A percentile compares a stretch with the other conserved stretches of the same genome.
These are phyloP conservation scores for Amborella trichopoda DNA, from an alignment of 164 flowering plant species.

Conservation along the genomic window DNA sequence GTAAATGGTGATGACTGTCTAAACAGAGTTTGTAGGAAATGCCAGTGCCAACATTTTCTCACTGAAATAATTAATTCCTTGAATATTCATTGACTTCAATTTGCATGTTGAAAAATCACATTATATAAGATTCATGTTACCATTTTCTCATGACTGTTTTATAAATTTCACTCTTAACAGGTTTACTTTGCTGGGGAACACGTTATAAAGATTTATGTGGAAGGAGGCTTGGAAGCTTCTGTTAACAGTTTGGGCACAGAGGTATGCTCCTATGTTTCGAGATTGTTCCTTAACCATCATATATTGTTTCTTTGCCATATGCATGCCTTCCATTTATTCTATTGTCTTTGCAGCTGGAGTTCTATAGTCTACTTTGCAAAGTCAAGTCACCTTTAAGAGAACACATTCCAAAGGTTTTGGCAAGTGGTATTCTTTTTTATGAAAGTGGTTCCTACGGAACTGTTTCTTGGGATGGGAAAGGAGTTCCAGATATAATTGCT, in stretches of 20 bases:
- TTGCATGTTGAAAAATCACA: too few relatives aligned
- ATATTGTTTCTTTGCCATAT: not conserved
- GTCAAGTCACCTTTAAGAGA: conserved; percentile 48
- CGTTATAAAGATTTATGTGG: conserved; percentile 75
- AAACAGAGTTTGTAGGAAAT: too few relatives aligned
- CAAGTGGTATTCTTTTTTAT: conserved; percentile 55
- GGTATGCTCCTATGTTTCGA: conserved; percentile 25
- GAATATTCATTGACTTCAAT: too few relatives aligned
- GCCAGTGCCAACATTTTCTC: too few relatives aligned
- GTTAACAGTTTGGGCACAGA: conserved; percentile 72
- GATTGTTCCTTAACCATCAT: not conserved
- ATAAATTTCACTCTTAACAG: conserved; percentile 20
- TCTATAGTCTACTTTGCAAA: conserved; percentile 38
- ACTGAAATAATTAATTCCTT: too few relatives aligned
- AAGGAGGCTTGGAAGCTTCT: conserved; percentile 74
- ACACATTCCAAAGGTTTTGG: conserved; percentile 65
- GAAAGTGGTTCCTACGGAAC: conserved; percentile 47
- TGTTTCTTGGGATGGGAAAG: conserved; percentile 77
- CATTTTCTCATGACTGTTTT: not conserved
- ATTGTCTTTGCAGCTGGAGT: conserved; percentile 64
- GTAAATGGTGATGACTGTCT: too few relatives aligned
- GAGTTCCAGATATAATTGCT: conserved; percentile 49
- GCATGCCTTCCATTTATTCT: not conserved
- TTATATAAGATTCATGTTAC: too few relatives aligned
- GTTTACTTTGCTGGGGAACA: conserved; percentile 56